These are phyloP conservation scores for Suillus americanus DNA, from an alignment of 768 basidiomycete species.

Conservation along the genomic window DNA sequence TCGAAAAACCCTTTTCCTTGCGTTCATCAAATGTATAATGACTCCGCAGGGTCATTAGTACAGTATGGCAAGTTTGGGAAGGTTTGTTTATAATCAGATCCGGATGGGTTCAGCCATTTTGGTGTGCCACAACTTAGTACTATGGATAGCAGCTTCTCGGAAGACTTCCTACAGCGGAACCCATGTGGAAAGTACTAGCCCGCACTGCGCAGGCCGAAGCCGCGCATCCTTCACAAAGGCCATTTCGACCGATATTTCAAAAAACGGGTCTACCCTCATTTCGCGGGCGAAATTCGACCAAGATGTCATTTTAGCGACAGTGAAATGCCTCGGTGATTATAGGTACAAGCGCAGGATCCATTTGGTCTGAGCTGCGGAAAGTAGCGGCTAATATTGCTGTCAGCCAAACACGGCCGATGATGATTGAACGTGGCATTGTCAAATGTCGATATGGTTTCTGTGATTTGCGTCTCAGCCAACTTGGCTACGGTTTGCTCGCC, in stretches of 20 bases:
- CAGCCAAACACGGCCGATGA: background rate
- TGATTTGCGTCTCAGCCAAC: background rate
- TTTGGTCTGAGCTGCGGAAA: background rate
- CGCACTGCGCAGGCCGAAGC: background rate
- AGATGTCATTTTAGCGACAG: conserved; percentile 6
- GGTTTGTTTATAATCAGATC: background rate
- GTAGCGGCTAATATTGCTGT: background rate
- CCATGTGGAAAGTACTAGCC: background rate
- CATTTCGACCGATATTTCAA: conserved; percentile 2
- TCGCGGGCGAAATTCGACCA: background rate
- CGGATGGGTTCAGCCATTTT: background rate
- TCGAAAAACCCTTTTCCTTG: background rate
- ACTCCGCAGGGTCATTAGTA: conserved; percentile 2
- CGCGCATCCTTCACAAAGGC: background rate
- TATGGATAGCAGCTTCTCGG: background rate
- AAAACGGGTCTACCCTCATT: conserved; percentile 5
- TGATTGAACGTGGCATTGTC: conserved; percentile 2
- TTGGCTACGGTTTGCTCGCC: background rate
- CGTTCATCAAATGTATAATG: conserved; percentile 1
- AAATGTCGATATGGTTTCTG: background rate
- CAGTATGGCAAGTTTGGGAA: background rate
- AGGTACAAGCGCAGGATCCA: conserved; percentile 1
- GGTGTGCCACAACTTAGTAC: background rate
- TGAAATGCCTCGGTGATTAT: conserved; percentile 6
- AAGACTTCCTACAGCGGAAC: background rate